Evolutionary conservation across 2,329 filamentous ascomycete species (phyloP).

Genomic region (Arthrobotrys megalospora): DNA sequence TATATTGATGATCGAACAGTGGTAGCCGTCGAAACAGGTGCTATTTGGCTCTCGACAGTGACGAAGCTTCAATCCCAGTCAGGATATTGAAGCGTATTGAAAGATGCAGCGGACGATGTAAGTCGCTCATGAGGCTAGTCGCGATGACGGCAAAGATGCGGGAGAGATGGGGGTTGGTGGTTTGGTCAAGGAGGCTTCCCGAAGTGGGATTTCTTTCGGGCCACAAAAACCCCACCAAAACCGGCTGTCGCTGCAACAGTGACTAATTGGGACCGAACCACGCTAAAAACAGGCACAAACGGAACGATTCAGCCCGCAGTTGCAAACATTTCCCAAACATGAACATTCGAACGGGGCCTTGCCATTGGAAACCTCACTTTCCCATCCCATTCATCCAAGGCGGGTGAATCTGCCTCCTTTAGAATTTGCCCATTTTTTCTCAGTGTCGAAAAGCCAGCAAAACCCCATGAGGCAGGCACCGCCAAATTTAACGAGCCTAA

Average conservation of each 20-base stretch:
- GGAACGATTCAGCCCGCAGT: background rate
- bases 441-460: no score
- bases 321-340: background rate
- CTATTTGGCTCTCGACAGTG: slow-evolving; percentile 1
- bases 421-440: no score
- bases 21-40: background rate
- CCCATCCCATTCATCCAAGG: no score
- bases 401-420: no score
- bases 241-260: background rate
- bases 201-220: slow-evolving; percentile 31
- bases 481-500: no score
- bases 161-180: slow-evolving; percentile 22
- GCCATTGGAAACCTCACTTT: no score
- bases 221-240: slow-evolving; percentile 31
- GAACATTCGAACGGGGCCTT: no score
- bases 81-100: slow-evolving; percentile 65
- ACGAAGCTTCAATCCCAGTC: slow-evolving; percentile 29
- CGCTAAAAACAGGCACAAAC: slow-evolving; percentile 16
- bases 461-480: no score
- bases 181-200: slow-evolving; percentile 24
- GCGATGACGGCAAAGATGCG: slow-evolving; percentile 19
- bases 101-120: slow-evolving; percentile 17
- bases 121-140: slow-evolving; percentile 43
- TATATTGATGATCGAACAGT: background rate
- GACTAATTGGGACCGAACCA: background rate